Percentiles rank a stretch among this genome's conserved stretches.
Evolutionary conservation across 768 basidiomycete species (phyloP).

Genomic region (Roridomyces roridus): DNA sequence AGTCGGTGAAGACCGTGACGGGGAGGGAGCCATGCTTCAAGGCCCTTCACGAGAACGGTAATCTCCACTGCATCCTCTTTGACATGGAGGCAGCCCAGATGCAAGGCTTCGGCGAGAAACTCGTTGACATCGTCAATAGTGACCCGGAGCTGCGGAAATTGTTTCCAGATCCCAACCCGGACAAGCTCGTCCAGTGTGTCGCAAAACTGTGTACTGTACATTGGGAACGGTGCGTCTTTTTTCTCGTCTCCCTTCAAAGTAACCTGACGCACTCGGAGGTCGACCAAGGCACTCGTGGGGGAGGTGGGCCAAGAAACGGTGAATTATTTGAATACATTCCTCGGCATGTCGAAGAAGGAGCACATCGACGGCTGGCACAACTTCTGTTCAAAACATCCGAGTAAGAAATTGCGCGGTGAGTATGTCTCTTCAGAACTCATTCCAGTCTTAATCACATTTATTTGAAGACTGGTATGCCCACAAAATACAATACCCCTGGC

Average conservation of each 20-base stretch:
- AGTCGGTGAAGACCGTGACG: constrained; percentile 1
- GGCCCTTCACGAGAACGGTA: constrained; percentile 4
- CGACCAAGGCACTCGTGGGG: background rate
- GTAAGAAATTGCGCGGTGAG: background rate
- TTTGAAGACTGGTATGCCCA: constrained; percentile 4
- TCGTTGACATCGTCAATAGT: background rate
- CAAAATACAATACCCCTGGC: background rate
- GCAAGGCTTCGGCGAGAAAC: constrained; percentile 4
- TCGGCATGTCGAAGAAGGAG: background rate
- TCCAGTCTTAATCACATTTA: background rate
- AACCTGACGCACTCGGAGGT: background rate
- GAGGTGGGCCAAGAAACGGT: constrained; percentile 1
- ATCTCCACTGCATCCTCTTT: constrained; percentile 4
- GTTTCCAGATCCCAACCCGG: background rate
- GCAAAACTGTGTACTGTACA: background rate
- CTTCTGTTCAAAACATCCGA: background rate
- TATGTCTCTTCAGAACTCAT: background rate
- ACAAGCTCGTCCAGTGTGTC: background rate
- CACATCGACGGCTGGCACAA: constrained; percentile 1
- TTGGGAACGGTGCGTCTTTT: background rate
- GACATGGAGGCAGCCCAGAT: constrained; percentile 15
- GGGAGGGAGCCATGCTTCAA: constrained; percentile 4
- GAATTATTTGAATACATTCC: background rate
- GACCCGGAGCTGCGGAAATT: no score
- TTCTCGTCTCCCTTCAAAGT: background rate